Conservation (phyloP, 1,139 yeast genomes). For the Lodderomyces margitis region DNA sequence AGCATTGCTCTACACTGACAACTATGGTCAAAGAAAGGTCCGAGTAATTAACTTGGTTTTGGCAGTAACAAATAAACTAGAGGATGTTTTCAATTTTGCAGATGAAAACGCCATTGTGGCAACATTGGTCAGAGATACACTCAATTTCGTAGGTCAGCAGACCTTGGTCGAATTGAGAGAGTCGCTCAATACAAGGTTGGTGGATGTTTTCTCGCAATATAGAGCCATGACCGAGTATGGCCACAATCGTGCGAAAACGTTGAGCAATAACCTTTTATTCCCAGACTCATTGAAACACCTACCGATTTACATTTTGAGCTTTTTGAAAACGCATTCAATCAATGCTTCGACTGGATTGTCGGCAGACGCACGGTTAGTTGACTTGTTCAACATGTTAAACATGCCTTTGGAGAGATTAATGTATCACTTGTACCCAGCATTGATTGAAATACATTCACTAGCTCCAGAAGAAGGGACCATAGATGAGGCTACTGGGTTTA, state of each 20-base stretch:
- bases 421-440: constrained; percentile 74
- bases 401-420: constrained; percentile 61
- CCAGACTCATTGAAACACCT: constrained; percentile 80
- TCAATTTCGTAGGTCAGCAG: constrained; percentile 58
- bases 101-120: constrained; percentile 79
- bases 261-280: constrained; percentile 68
- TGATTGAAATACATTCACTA: constrained; percentile 71
- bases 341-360: constrained; percentile 43
- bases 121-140: constrained; percentile 70
- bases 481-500: constrained; percentile 39
- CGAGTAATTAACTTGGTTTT: constrained; percentile 81
- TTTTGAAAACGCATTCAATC: constrained; percentile 67
- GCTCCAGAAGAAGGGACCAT: constrained; percentile 53
- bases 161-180: constrained; percentile 63
- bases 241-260: constrained; percentile 43
- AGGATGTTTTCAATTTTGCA: constrained; percentile 75
- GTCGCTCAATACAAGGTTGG: constrained; percentile 61
- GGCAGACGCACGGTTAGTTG: constrained; percentile 62
- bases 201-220: constrained; percentile 76
- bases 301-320: constrained; percentile 65
- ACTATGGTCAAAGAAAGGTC: constrained; percentile 73
- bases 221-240: constrained; percentile 55
- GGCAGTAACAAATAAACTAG: constrained; percentile 73
- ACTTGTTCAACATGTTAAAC: constrained; percentile 51
- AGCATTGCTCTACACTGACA: constrained; percentile 80